Evolutionary conservation across 768 basidiomycete species (phyloP), one percentile per base, ranked within the genome.

Genomic region (Sutorius australiensis): DNA sequence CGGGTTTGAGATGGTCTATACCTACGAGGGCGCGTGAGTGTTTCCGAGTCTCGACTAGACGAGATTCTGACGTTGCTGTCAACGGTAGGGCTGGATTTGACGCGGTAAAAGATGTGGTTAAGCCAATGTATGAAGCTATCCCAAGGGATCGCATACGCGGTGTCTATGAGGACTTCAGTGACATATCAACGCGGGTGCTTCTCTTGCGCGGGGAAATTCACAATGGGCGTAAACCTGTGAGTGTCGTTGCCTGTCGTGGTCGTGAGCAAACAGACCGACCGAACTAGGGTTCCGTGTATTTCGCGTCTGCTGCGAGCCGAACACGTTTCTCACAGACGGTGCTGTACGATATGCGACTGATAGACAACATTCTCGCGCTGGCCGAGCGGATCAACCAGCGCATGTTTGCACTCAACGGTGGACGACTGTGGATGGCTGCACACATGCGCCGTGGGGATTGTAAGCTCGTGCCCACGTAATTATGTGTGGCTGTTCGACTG

Each of bases 371-470:
- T 16, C 47, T 67, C 5, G 53, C 60, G 1, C 61, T 76, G 41
- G 72, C 71, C 3, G 64, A 65, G 19, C 51, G 51, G 11, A 53
- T 76, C 17, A 64, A 56, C 3, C 17, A 59, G 5, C 73, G 72
- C n/a, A 72, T 76, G 70, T 51, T 48, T 3, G 48, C 59, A 13
- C 8, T 59, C 17, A 65, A 46, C 13, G 58, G 41, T 1, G 74
- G 73, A 11, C 66, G 74, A 9, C 55, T 69, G 16, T 76, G 75
- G 76, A 73, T 77, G 72, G 71, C 71, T 42, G 73, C 70, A 9
- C 75, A 76, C 31, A 76, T 77, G 76, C 74, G 75, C 32, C 65
- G 75, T 45, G 76, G 76, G 1, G 75, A 76, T 44, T 76, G 74
- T 76, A 46, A 62, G 73, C 39, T n/a, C 41, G 7, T 11, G 7